Base-by-base conservation (phyloP, 78 protist species). In the Carpediemonas membranifera region DNA sequence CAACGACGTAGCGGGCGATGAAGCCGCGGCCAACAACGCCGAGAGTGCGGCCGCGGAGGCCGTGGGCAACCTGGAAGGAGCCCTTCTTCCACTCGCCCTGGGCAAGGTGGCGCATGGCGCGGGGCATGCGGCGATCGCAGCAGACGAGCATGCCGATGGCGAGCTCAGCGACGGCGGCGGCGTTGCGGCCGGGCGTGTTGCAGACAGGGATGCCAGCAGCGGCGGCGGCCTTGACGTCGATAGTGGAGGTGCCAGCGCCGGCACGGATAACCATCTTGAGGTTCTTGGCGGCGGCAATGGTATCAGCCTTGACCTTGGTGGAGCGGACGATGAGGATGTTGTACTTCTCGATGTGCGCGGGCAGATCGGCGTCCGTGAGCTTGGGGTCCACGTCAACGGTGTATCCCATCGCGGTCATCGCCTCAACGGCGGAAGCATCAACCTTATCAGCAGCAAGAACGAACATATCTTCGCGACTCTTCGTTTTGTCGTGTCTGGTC, bases 121-220 rank as follows among this genome's bases (percentile, higher is more conserved):
- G 70, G 19, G 54, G 33, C 59, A 74, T 39, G 64, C 35, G 27
- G 9, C 79, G 74, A 66, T 74, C 79, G 7, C 1, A 5, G 41
- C 34, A 5, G 7, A 74, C 1, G 7, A 57, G 16, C 5, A 63
- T 2, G 11, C 63, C 79, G 24, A 74, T 33, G 19, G 63, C 62
- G 35, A 74, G 53, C 36, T 74, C 79, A 14, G 79, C 79, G 11
- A 74, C 79, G 2, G 79, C 79, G 52, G n/a, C 47, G n/a, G 79
- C 59, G 65, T 74, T 74, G 24, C 16, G 7, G 27, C 79, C 79
- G 24, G 79, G 79, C 30, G 34, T 13, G 53, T 74, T 74, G 63
- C 72, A 74, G 15, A 74, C 79, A 34, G 35, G 5, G 15, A 74
- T 37, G n/a, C 71, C 71, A 36, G 24, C 36, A 15, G 41, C 73